phyloP scores from a whole-genome alignment of 345 rosid species.

The Melaleuca alternifolia region DNA sequence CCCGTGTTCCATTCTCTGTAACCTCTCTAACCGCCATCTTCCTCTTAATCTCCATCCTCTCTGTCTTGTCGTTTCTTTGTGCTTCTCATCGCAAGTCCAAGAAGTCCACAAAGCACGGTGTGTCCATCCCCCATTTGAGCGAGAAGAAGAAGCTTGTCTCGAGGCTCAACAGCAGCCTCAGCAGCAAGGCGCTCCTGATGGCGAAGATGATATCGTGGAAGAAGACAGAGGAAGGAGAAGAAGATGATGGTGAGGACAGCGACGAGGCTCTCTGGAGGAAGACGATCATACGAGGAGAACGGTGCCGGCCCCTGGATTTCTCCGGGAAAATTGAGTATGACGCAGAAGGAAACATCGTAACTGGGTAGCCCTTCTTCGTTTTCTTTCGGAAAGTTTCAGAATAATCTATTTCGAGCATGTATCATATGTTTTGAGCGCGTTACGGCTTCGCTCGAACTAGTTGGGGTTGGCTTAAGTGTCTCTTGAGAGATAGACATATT shows the following conservation, averaged over 20 bases:
- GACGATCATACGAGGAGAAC: slow-evolving; percentile 41
- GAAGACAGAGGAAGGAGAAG: slow-evolving; percentile 6
- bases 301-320: slow-evolving; percentile 39
- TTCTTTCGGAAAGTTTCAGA: neutral
- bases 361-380: neutral
- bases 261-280: slow-evolving; percentile 40
- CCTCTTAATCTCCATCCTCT: neutral
- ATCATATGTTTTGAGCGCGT: neutral
- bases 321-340: slow-evolving; percentile 48
- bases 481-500: neutral
- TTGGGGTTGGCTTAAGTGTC: neutral
- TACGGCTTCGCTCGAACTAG: neutral
- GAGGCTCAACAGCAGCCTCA: slow-evolving; percentile 27
- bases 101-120: neutral
- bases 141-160: slow-evolving; percentile 16
- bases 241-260: slow-evolving; percentile 2
- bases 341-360: slow-evolving; percentile 35
- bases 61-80: neutral
- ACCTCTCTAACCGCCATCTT: neutral
- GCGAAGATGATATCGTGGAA: slow-evolving; percentile 48
- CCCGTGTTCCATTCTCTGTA: neutral
- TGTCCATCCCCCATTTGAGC: neutral
- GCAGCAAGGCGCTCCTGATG: slow-evolving; percentile 29
- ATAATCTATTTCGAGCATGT: neutral
- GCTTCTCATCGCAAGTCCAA: neutral